Conservation (phyloP, 306 rosid genomes). For the Cicer arietinum region DNA sequence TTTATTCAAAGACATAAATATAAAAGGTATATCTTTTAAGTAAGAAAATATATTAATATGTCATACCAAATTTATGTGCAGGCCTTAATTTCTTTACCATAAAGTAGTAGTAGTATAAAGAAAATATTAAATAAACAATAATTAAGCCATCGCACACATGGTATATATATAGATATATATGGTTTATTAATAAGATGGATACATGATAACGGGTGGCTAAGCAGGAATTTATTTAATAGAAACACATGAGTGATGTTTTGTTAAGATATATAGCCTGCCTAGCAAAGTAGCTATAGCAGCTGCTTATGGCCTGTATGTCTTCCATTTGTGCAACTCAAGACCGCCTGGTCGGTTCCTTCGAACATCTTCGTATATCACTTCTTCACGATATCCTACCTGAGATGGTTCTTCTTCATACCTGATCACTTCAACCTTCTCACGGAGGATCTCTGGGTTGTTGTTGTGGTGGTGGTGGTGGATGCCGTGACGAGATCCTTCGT, state of each 20-base stretch:
- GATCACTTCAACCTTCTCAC: slow-evolving; percentile 51
- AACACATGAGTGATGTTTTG: too few relatives aligned
- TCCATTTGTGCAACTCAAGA: slow-evolving; percentile 47
- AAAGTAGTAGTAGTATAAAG: neutral
- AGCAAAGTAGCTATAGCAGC: slow-evolving; percentile 35
- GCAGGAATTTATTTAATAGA: slow-evolving; percentile 45
- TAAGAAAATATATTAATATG: too few relatives aligned
- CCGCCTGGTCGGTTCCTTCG: slow-evolving; percentile 44
- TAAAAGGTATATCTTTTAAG: too few relatives aligned
- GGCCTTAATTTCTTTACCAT: too few relatives aligned
- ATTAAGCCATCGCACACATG: neutral
- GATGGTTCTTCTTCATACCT: slow-evolving; percentile 44
- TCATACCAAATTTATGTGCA: too few relatives aligned
- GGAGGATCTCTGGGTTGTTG: slow-evolving; percentile 27
- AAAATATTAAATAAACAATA: neutral
- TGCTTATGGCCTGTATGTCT: slow-evolving; percentile 38
- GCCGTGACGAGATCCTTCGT: neutral
- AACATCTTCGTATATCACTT: slow-evolving; percentile 41
- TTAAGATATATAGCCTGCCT: slow-evolving; percentile 33
- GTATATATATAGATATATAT: neutral
- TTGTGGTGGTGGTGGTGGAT: slow-evolving; percentile 13
- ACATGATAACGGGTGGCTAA: neutral
- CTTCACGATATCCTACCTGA: slow-evolving; percentile 19
- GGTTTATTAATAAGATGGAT: neutral
- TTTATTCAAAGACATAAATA: too few relatives aligned